Evolutionary conservation across 805 yeast genomes (phyloP), one percentile per base, ranked within the genome.

Genomic region (Nakazawaea wyomingensis): DNA sequence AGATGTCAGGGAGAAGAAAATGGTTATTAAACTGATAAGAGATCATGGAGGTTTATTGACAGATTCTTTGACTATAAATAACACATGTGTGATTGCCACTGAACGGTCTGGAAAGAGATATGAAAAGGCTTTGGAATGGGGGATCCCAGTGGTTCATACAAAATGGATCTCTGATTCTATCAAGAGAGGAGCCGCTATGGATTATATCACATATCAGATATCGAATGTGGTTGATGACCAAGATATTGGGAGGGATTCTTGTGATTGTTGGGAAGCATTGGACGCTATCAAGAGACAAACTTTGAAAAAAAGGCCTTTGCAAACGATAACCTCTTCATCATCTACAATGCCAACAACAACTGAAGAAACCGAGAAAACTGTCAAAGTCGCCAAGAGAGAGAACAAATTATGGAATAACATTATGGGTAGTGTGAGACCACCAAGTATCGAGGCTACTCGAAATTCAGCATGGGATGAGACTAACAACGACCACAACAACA

Each of bases 121-220:
- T 51, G 61, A 61, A 13, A 74, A 74, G 52, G 80, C 80, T 3
- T 32, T 68, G 2, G 76, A 74, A 52, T 74, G 80, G 80, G 60
- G 62, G 9, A 69, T 70, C 4, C 77, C 78, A 1, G 68, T 68
- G 1, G 69, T 74, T 22, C 78, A 74, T 52, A 80, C 81, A 0
- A 52, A 66, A 29, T 75, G 75, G 74, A 57, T 76, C 4, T 54
- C 61, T 24, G 79, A 76, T 53, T 63, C 72, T 43, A 53, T 68
- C 14, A 53, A 59, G 19, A 61, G 80, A 37, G 70, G 69, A 2
- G 74, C 75, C 1, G 60, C 69, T 3, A 50, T 76, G 17, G 65
- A 64, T 22, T 55, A 60, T 37, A 55, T 60, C 8, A 69, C 66
- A 49, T 76, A 76, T 50, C 61, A 61, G 32, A 53, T 71, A 14